A percentile compares a stretch with the other conserved stretches of the same genome.
Evolutionary conservation across 192 early-diverging fungal genomes (phyloP).

Genomic region (Backusella mclennaniae): DNA sequence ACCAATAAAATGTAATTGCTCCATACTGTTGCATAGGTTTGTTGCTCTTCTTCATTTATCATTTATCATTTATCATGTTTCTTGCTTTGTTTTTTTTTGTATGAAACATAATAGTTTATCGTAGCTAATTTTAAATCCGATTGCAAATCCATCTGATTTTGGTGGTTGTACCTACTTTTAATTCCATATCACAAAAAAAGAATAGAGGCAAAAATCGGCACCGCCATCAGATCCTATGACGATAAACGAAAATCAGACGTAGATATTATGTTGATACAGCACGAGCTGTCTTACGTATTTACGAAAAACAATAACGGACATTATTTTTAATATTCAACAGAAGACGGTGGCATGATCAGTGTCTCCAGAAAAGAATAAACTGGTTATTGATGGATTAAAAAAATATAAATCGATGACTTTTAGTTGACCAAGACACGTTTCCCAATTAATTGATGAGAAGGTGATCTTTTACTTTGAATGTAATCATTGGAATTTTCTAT

Average conservation of each 20-base stretch:
- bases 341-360: neutral
- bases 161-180: neutral
- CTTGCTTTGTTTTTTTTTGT: neutral
- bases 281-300: neutral
- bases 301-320: neutral
- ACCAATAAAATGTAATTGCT: neutral
- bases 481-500: neutral
- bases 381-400: too few species aligned
- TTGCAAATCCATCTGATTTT: neutral
- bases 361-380: neutral
- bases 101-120: neutral
- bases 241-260: neutral
- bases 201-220: neutral
- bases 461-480: neutral
- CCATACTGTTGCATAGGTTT: neutral
- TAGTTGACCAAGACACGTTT: neutral
- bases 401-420: neutral
- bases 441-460: neutral
- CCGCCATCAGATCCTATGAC: neutral
- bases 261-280: neutral
- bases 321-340: neutral
- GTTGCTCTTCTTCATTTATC: neutral
- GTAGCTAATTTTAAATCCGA: neutral
- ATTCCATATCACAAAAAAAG: neutral
- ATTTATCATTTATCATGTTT: neutral